phyloP scores from a whole-genome alignment of 768 basidiomycete genomes.

The Russula abietina region DNA sequence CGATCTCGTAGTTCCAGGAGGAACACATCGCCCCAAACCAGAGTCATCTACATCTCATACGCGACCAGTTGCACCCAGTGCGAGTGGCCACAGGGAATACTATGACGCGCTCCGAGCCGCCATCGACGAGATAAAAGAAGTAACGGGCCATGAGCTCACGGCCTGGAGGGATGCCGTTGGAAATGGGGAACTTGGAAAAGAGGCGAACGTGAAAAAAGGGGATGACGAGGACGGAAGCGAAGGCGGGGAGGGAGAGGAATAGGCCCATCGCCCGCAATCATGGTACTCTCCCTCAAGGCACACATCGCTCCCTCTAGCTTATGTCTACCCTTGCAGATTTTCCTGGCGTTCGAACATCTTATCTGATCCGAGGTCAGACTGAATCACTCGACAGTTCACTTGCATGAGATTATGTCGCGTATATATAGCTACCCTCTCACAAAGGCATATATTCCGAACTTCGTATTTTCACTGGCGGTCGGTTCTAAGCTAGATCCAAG shows the following conservation, averaged over 20 bases:
- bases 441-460: too few relatives aligned
- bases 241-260: constrained; percentile 31
- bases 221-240: constrained; percentile 46
- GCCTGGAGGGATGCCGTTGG: constrained; percentile 71
- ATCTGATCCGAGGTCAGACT: too few relatives aligned
- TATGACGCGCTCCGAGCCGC: constrained; percentile 46
- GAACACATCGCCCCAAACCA: constrained; percentile 22
- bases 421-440: too few relatives aligned
- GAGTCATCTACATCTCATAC: constrained; percentile 27
- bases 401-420: too few relatives aligned
- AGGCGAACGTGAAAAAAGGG: constrained; percentile 40
- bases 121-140: constrained; percentile 46
- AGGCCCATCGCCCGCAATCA: not conserved
- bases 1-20: constrained; percentile 39
- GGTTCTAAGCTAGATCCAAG: too few relatives aligned
- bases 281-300: too few relatives aligned
- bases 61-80: constrained; percentile 27
- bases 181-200: constrained; percentile 55
- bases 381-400: too few relatives aligned
- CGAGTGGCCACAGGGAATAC: constrained; percentile 34
- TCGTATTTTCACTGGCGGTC: too few relatives aligned
- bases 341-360: not conserved
- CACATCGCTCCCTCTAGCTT: not conserved
- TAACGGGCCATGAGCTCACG: constrained; percentile 63
- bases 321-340: not conserved